Percentiles rank a stretch among this genome's conserved stretches.
phyloP scores from a whole-genome alignment of 805 yeast genomes.

The Pichia thaimueangensis region DNA sequence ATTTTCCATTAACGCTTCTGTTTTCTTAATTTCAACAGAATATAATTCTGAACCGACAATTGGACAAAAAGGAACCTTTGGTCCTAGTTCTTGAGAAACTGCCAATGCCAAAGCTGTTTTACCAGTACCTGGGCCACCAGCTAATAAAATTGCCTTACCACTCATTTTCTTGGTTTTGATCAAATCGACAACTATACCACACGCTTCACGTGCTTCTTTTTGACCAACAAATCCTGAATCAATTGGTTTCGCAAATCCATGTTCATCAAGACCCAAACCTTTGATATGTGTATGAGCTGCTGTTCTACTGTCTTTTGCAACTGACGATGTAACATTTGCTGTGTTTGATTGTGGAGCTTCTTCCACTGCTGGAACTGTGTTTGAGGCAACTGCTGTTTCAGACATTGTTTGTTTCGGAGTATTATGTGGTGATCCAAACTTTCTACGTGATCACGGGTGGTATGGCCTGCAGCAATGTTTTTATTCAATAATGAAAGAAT shows the following conservation, averaged over 20 bases:
- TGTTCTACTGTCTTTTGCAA: constrained; percentile 26
- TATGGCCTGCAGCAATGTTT: no score
- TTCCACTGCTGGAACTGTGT: not conserved
- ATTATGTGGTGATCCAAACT: no score
- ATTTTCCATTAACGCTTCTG: constrained; percentile 94
- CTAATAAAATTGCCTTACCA: constrained; percentile 90
- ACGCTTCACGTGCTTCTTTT: constrained; percentile 83
- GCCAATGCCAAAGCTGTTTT: constrained; percentile 99
- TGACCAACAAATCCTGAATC: constrained; percentile 98
- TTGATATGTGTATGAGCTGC: constrained; percentile 98
- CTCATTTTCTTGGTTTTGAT: constrained; percentile 92
- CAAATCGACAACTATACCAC: constrained; percentile 89
- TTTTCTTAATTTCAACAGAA: constrained; percentile 86
- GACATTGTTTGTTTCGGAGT: constrained; percentile 6
- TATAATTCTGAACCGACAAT: constrained; percentile 92
- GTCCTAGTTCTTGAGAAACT: constrained; percentile 61
- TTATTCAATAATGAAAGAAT: no score
- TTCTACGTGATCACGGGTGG: no score
- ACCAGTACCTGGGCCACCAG: constrained; percentile 99
- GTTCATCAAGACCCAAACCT: constrained; percentile 94
- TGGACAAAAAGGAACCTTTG: constrained; percentile 90
- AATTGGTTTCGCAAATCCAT: constrained; percentile 71
- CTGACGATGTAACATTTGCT: constrained; percentile 13
- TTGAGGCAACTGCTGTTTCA: constrained; percentile 1
- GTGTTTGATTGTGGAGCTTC: constrained; percentile 5